phyloP scores from a whole-genome alignment of 2,329 filamentous ascomycete species.

The Microsporum canis region DNA sequence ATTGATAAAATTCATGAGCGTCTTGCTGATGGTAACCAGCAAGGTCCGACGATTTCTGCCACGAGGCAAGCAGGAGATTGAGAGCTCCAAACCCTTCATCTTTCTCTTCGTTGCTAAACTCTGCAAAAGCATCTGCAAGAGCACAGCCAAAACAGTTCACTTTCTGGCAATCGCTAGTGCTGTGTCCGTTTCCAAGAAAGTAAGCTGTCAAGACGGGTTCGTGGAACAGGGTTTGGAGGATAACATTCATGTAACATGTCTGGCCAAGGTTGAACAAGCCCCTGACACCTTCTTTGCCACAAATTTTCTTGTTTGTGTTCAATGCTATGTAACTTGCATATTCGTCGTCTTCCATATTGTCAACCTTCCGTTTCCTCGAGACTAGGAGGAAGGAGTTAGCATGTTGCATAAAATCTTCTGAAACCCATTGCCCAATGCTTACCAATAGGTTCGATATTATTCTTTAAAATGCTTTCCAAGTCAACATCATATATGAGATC shows the following conservation, averaged over 20 bases:
- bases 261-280: conserved; percentile 97
- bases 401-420: too few relatives aligned
- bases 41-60: conserved; percentile 54
- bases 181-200: conserved; percentile 84
- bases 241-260: conserved; percentile 95
- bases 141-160: conserved; percentile 50
- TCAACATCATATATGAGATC: conserved; percentile 35
- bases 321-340: conserved; percentile 64
- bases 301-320: conserved; percentile 70
- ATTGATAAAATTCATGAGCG: conserved; percentile 94
- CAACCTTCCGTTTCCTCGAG: conserved; percentile 27
- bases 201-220: conserved; percentile 86
- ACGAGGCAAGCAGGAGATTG: conserved; percentile 77
- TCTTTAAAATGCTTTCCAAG: conserved; percentile 26
- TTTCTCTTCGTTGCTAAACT: conserved; percentile 50
- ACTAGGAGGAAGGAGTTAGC: conserved; percentile 7
- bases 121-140: conserved; percentile 51
- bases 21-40: conserved; percentile 94
- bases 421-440: neutral
- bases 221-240: conserved; percentile 84
- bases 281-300: conserved; percentile 74
- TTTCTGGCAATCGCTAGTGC: conserved; percentile 57
- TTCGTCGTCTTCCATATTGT: conserved; percentile 37
- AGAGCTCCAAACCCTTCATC: conserved; percentile 85
- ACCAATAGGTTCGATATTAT: conserved; percentile 7